These are phyloP conservation scores for Tephrocybe sp. DNA, from an alignment of 768 basidiomycete genomes.

Conservation along the genomic window DNA sequence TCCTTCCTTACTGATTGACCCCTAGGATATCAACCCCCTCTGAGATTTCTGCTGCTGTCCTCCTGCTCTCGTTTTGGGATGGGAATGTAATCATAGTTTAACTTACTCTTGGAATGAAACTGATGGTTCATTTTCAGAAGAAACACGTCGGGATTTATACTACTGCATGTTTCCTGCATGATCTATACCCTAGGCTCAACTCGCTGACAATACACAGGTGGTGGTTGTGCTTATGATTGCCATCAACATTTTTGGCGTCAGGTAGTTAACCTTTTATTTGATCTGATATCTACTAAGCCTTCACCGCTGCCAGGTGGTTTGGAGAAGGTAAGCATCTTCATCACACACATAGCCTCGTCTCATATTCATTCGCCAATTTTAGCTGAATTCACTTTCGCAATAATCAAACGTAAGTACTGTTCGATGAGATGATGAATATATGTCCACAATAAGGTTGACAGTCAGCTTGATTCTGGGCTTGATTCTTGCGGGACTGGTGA, in stretches of 20 bases:
- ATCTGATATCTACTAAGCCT: background rate
- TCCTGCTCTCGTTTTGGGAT: conserved; percentile 77
- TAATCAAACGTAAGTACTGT: conserved; percentile 54
- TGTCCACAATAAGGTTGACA: conserved; percentile 19
- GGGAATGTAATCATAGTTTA: conserved; percentile 39
- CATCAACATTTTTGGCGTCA: conserved; percentile 74
- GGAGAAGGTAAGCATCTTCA: conserved; percentile 58
- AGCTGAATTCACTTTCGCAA: conserved; percentile 69
- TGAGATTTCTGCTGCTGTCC: conserved; percentile 72
- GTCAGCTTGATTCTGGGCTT: conserved; percentile 63
- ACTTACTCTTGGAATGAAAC: background rate
- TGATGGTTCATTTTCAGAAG: conserved; percentile 28
- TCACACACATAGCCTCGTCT: too few species aligned
- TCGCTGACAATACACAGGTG: conserved; percentile 22
- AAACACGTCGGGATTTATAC: conserved; percentile 57
- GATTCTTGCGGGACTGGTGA: conserved; percentile 60
- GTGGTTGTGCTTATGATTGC: conserved; percentile 56
- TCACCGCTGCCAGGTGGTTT: conserved; percentile 45
- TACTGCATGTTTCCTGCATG: conserved; percentile 27
- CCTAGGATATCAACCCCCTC: conserved; percentile 62
- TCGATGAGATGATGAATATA: background rate
- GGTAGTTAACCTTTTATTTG: conserved; percentile 29
- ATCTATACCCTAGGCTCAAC: background rate
- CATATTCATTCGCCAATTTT: too few species aligned
- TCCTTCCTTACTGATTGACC: background rate